Evolutionary conservation across 148 eudicot species (phyloP), one percentile per base, ranked within the genome.

Genomic region (Limonium bicolor): DNA sequence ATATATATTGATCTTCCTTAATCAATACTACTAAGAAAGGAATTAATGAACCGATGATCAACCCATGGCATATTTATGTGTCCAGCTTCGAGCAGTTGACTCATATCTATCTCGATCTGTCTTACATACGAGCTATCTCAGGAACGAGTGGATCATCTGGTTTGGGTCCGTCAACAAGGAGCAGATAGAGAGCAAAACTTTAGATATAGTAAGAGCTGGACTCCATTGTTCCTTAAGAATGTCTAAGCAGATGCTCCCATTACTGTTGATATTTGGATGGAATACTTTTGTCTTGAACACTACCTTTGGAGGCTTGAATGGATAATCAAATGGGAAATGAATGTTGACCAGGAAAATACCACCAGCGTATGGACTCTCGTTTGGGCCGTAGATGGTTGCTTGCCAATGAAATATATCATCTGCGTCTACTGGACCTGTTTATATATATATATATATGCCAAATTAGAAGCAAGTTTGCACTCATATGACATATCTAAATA

Each of bases 281-380:
- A 70, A 74, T 15, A 78, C 86, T 46, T 74, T 74, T 28, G 86
- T 78, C 60, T 71, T 74, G 60, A 78, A 78, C 14, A 81, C 80
- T 62, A 78, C 86, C 78, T 78, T 78, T 3, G 86, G 86, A 41
- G 86, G 86, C 57, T 78, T 78, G 67, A 78, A 78, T 13, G 86
- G 86, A 54, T 78, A 78, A 55, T 77, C 85, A 38, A 72, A 66
- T 2, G 85, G 85, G 36, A 77, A 77, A 66, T 77, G 76, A 45
- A 78, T 70, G 41, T 77, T 70, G 9, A 74, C 63, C 2, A 78
- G 64, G 62, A 74, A 78, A 13, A 74, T 63, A 6, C 86, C 86
- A 6, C 74, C 74, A 8, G 78, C 59, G 47, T 74, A 78, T 10
- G 81, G 77, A 65, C 86, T 78, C 6, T 78, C 86, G 15, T 57